phyloP scores from a whole-genome alignment of 257 asterid genomes.

The Fraxinus quadrangulata region DNA sequence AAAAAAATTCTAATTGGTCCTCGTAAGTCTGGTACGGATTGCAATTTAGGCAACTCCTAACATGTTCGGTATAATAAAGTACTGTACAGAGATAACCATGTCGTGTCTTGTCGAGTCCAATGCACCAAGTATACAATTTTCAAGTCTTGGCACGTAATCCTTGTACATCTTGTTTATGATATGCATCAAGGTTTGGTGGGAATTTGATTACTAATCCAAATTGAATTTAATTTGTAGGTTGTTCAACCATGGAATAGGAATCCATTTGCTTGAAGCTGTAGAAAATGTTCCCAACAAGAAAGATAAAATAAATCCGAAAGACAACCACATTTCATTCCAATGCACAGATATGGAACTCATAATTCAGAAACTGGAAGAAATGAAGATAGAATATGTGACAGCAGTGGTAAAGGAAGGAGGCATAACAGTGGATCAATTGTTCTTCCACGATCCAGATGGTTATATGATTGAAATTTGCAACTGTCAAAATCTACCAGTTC shows the following conservation, averaged over 20 bases:
- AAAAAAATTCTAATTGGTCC: too few relatives aligned
- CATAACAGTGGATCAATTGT: neutral
- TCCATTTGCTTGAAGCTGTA: constrained; percentile 36
- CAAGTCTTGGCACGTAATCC: too few relatives aligned
- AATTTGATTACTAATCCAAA: neutral
- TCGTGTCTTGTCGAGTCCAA: too few relatives aligned
- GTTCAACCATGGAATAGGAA: constrained; percentile 33
- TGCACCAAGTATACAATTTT: too few relatives aligned
- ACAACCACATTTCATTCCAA: constrained; percentile 39
- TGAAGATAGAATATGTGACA: neutral
- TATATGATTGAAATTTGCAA: neutral
- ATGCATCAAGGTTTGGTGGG: neutral
- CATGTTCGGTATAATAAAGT: too few relatives aligned
- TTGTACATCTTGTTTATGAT: too few relatives aligned
- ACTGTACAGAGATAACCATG: too few relatives aligned
- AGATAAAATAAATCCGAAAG: constrained; percentile 30
- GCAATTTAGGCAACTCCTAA: too few relatives aligned
- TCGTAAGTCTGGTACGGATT: too few relatives aligned
- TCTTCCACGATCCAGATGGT: neutral
- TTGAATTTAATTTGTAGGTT: constrained; percentile 20
- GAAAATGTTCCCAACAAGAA: constrained; percentile 28
- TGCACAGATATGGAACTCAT: neutral
- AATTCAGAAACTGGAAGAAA: neutral
- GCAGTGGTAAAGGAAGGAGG: neutral
- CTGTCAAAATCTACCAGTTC: neutral